Evolutionary conservation across 1,284 basidiomycete genomes (phyloP), one percentile per base, ranked within the genome.

Genomic region (Ceratorhiza oryzae-sativae): DNA sequence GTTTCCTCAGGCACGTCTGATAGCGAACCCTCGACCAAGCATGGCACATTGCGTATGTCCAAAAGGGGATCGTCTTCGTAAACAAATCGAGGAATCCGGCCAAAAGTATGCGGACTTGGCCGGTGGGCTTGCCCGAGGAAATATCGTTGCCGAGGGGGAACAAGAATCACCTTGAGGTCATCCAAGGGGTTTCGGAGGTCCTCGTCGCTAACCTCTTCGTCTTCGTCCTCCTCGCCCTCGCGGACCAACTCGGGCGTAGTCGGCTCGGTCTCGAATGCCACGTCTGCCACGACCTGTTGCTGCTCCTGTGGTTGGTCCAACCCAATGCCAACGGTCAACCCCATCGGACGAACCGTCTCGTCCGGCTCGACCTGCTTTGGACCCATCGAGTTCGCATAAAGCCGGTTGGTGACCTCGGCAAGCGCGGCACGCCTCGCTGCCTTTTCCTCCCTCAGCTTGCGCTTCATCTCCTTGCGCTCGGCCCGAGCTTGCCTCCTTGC

Each of bases 51-150:
- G 46, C 65, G 65, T 27, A 51, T 58, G 39, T 70, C 53, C 63
- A 68, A 56, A 53, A 68, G 30, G 2, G 65, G 65, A 36, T 70
- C 65, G 41, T 70, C 65, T 56, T 70, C 53, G 55, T 70, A 70
- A 1, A 70, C 65, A 13, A 70, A 48, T 20, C 51, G 65, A 34
- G 65, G 65, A 27, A 58, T 46, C 13, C 65, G 65, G 30, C 65
- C 53, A 70, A 70, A 70, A 13, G 39, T 45, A 30, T 70, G 65
- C 8, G 65, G 65, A 20, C 48, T 70, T 23, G 65, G 53, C 15
- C 27, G 23, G 6, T 62, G 30, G 27, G 42, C 45, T 15, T 70
- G 51, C 3, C 53, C 53, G n/a, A 70, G 65, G 42, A 70, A 70
- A 20, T 34, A 45, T 8, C 65, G 51, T 6, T 70, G 51, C 48